Evolutionary conservation across 139 green algal genomes (phyloP).

Genomic region (Tetradesmus lagerheimii): DNA sequence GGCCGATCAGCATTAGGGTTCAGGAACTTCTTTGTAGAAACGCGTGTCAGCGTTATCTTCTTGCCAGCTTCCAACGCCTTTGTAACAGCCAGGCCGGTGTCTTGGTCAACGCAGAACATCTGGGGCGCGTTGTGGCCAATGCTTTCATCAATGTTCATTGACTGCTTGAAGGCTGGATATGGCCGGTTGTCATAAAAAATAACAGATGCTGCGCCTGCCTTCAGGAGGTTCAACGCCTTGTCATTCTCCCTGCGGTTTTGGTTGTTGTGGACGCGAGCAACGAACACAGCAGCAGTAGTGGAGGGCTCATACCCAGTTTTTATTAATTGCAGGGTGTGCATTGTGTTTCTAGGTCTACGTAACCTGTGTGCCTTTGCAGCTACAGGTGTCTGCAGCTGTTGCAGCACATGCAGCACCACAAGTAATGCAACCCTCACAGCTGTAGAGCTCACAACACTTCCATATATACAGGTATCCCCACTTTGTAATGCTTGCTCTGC

Average conservation of each 20-base stretch:
- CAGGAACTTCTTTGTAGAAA: neutral
- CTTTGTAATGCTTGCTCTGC: too few species aligned
- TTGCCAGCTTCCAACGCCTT: neutral
- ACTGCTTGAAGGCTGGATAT: slow-evolving; percentile 12
- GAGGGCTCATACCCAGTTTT: neutral
- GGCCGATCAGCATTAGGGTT: slow-evolving; percentile 27
- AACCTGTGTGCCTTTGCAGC: too few species aligned
- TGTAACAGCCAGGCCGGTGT: neutral
- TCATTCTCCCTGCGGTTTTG: slow-evolving; percentile 26
- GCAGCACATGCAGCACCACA: too few species aligned
- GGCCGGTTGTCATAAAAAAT: slow-evolving; percentile 17
- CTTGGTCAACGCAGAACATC: slow-evolving; percentile 17
- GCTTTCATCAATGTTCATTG: neutral
- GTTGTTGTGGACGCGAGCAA: too few species aligned
- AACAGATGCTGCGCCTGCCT: slow-evolving; percentile 2
- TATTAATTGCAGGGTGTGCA: too few species aligned
- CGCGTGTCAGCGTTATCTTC: neutral
- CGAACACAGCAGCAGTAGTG: neutral
- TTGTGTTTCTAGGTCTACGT: too few species aligned
- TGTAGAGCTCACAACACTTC: too few species aligned
- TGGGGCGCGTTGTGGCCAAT: neutral
- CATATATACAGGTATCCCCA: too few species aligned
- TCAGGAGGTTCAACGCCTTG: slow-evolving; percentile 14
- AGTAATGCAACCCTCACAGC: too few species aligned
- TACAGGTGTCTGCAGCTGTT: too few species aligned